Conservation (phyloP, 78 protist genomes). For the Monocercomonoides exilis region DNA sequence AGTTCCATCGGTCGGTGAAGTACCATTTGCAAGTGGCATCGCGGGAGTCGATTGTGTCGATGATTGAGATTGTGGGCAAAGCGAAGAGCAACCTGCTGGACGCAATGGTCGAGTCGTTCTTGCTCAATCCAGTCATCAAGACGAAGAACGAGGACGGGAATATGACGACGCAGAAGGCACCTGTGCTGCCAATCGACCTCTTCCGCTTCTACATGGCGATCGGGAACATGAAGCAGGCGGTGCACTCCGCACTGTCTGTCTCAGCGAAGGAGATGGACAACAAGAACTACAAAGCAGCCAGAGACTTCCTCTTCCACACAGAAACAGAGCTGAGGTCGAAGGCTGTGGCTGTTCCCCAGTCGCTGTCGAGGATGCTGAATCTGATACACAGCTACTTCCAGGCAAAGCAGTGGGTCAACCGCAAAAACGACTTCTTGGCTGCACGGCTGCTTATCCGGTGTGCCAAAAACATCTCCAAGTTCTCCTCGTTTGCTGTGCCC, state of each 20-base stretch:
- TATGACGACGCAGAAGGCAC: too few relatives aligned
- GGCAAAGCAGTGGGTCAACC: background rate
- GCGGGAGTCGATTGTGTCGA: background rate
- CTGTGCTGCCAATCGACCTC: background rate
- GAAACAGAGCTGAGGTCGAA: background rate
- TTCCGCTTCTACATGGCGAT: background rate
- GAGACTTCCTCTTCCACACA: background rate
- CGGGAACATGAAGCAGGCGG: background rate
- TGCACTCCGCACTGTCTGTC: background rate
- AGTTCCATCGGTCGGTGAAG: background rate
- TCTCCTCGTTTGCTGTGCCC: conserved; percentile 56
- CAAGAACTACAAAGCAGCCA: background rate
- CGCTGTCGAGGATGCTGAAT: background rate
- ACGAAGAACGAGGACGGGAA: too few relatives aligned
- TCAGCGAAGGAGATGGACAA: background rate
- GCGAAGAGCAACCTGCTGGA: background rate
- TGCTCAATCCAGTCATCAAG: too few relatives aligned
- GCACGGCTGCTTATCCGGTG: conserved; percentile 69
- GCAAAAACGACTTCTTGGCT: conserved; percentile 38
- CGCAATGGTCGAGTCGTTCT: too few relatives aligned
- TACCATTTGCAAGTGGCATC: background rate
- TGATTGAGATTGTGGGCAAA: background rate
- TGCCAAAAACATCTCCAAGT: conserved; percentile 47
- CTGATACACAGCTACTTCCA: background rate
- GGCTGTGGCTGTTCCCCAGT: background rate